Evolutionary conservation across 352 stramenopile species (phyloP), one percentile per base, ranked within the genome.

Genomic region (Globisporangium canariense): DNA sequence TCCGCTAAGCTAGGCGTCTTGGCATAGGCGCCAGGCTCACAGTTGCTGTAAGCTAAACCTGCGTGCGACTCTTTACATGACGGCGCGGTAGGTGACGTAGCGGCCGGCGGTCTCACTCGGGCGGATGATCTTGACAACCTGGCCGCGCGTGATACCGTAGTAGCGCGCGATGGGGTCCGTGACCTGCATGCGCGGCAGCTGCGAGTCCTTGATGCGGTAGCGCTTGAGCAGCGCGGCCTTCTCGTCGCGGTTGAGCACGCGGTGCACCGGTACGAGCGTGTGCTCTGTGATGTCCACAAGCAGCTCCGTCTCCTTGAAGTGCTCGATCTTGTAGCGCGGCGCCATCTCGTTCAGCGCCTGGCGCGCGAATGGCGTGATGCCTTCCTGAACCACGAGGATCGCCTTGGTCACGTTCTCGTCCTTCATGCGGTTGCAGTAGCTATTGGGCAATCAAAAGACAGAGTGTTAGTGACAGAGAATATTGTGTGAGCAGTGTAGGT

Each of bases 271-370:
- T 66, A 99, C 97, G 45, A 99, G 86, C 69, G 97, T 98, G 86
- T 99, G 98, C 71, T 99, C 94, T 41, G 98, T 99, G 75, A 99
- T 99, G 78, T 99, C 98, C 40, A 99, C 96, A 61, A 99, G 90
- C 51, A 99, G 78, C 73, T 99, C 98, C 20, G 94, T 94, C 80
- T 99, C 98, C 70, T 98, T 98, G 65, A 99, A 99, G 81, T 99
- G 94, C 74, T 99, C 97, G 66, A 96, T 93, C 68, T 96, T 92
- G 85, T 91, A 94, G 30, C 85, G 75, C 51, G 88, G 85, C 38
- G 81, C 82, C 89, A 99, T 98, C 77, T 99, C 96, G 55, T 97
- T 91, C 13, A 99, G 79, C 53, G 96, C 96, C 68, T 98, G 89
- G 65, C 98, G 98, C 1, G 97, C 97, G 78, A 99, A 99, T 16